Percentiles rank a stretch among this genome's conserved stretches.
Evolutionary conservation across 306 rosid species (phyloP).

Genomic region (Pterocarpus santalinus): DNA sequence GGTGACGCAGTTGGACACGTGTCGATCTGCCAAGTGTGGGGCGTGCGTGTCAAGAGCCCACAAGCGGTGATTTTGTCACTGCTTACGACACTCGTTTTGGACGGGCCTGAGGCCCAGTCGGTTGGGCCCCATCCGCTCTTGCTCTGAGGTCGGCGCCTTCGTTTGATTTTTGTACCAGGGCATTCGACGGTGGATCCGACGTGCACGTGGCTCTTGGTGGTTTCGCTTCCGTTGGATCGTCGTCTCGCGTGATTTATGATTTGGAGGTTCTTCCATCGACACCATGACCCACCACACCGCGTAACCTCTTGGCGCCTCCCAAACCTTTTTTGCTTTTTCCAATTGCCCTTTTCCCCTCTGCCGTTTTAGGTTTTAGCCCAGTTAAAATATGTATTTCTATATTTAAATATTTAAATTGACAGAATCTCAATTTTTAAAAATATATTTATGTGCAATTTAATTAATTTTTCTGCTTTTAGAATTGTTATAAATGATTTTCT

Average conservation of each 20-base stretch:
- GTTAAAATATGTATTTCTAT: neutral
- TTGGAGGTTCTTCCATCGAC: constrained; percentile 33
- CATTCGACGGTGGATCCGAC: constrained; percentile 24
- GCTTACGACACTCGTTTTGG: constrained; percentile 86
- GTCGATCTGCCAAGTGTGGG: constrained; percentile 49
- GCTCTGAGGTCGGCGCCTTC: constrained; percentile 59
- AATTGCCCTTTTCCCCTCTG: neutral
- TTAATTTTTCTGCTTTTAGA: neutral
- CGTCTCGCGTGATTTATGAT: constrained; percentile 52
- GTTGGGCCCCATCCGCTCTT: constrained; percentile 56
- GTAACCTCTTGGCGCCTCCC: constrained; percentile 36
- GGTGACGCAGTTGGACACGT: constrained; percentile 60
- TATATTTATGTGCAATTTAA: neutral
- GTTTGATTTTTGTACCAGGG: constrained; percentile 33
- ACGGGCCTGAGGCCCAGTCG: constrained; percentile 49
- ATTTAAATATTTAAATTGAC: neutral
- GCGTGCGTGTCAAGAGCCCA: constrained; percentile 64
- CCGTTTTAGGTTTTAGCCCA: neutral
- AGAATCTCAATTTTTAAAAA: neutral
- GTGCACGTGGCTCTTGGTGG: constrained; percentile 43
- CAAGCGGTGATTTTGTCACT: constrained; percentile 73
- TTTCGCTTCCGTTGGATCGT: constrained; percentile 38
- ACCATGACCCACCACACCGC: constrained; percentile 51
- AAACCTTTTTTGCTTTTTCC: neutral
- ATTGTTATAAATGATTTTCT: neutral